Percentiles rank a stretch among this genome's conserved stretches.
Conservation (phyloP, 2,329 filamentous ascomycete species). For the Ambrosiella beaveri region DNA sequence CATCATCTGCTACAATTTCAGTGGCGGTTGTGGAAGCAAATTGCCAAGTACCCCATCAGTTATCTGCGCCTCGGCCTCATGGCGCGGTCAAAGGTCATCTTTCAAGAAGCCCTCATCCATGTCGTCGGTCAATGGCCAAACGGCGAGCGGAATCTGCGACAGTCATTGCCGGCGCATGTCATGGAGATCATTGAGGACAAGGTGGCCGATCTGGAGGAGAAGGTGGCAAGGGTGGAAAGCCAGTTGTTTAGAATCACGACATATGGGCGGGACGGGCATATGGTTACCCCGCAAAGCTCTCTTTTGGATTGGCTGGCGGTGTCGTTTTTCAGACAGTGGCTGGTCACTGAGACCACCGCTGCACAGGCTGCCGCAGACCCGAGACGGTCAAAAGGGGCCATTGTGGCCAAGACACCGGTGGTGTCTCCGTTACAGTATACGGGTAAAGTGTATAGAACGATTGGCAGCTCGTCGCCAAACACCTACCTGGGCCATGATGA, state of each 20-base stretch:
- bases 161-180: slow-evolving; percentile 55
- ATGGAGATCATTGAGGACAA: slow-evolving; percentile 90
- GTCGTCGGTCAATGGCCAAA: slow-evolving; percentile 88
- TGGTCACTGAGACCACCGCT: slow-evolving; percentile 66
- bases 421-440: slow-evolving; percentile 32
- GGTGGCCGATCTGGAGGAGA: slow-evolving; percentile 76
- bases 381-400: slow-evolving; percentile 15
- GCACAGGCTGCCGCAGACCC: background rate
- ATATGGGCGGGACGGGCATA: slow-evolving; percentile 62
- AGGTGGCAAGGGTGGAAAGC: slow-evolving; percentile 61
- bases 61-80: slow-evolving; percentile 84
- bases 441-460: slow-evolving; percentile 59
- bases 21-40: slow-evolving; percentile 82
- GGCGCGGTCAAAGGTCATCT: slow-evolving; percentile 66
- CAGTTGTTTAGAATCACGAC: slow-evolving; percentile 68
- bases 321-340: slow-evolving; percentile 78
- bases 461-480: slow-evolving; percentile 43
- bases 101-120: slow-evolving; percentile 76
- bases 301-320: slow-evolving; percentile 85
- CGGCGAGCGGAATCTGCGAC: slow-evolving; percentile 59
- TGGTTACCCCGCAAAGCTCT: slow-evolving; percentile 59
- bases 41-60: slow-evolving; percentile 85
- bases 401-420: background rate
- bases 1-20: slow-evolving; percentile 89
- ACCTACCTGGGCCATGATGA: slow-evolving; percentile 71